Evolutionary conservation across 345 rosid species (phyloP).

Genomic region (Euclidium syriacum): DNA sequence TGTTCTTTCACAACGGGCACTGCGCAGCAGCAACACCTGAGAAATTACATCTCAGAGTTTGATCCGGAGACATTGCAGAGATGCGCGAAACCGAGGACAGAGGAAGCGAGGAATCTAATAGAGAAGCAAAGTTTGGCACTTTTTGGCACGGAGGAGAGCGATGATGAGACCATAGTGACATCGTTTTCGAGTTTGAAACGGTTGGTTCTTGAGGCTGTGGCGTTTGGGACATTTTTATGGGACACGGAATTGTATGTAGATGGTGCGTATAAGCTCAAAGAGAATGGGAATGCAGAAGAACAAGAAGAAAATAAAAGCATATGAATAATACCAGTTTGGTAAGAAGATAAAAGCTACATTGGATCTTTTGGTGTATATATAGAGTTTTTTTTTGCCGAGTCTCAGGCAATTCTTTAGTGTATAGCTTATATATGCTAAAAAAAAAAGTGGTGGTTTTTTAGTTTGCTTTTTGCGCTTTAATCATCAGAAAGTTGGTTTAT

Average conservation of each 20-base stretch:
- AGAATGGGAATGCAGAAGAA: conserved; percentile 32
- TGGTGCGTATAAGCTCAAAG: conserved; percentile 59
- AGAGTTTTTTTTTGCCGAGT: background rate
- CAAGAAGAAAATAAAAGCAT: conserved; percentile 22
- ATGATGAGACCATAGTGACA: conserved; percentile 56
- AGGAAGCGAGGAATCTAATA: conserved; percentile 60
- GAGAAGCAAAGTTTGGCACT: conserved; percentile 76
- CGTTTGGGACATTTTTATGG: conserved; percentile 96
- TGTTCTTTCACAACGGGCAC: conserved; percentile 12
- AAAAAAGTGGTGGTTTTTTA: no score
- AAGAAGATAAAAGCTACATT: background rate
- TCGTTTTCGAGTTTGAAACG: conserved; percentile 88
- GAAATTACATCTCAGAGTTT: conserved; percentile 58
- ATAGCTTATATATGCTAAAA: no score
- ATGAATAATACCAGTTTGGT: conserved; percentile 11
- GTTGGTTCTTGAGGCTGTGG: conserved; percentile 82
- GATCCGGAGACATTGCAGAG: conserved; percentile 61
- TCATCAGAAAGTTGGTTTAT: no score
- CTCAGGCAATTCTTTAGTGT: conserved; percentile 10
- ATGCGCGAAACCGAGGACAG: conserved; percentile 64
- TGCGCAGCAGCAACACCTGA: conserved; percentile 38
- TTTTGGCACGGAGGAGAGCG: conserved; percentile 48
- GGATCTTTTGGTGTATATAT: conserved; percentile 23
- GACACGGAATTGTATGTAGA: conserved; percentile 70
- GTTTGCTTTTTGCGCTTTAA: no score